Evolutionary conservation across 2,329 filamentous ascomycete species (phyloP).

Genomic region (Monosporascus sp.): DNA sequence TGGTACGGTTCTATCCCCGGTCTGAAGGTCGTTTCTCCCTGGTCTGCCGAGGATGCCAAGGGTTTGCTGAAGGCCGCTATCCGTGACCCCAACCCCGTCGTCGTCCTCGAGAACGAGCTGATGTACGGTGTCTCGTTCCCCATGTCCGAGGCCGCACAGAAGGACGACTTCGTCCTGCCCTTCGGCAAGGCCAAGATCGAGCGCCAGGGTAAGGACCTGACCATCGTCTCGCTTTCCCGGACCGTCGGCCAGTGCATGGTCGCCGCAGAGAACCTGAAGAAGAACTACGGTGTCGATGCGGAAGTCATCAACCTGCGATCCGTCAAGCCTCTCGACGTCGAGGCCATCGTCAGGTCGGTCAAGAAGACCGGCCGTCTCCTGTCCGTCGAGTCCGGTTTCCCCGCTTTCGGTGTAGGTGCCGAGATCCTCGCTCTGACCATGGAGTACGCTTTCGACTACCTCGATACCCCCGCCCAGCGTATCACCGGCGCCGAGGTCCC

Average conservation of each 20-base stretch:
- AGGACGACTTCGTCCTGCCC: slow-evolving; percentile 92
- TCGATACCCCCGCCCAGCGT: slow-evolving; percentile 87
- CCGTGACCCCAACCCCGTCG: slow-evolving; percentile 94
- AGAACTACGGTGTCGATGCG: slow-evolving; percentile 91
- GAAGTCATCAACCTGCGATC: slow-evolving; percentile 99
- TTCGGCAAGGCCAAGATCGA: slow-evolving; percentile 99
- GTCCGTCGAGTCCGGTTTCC: slow-evolving; percentile 92
- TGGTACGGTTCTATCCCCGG: slow-evolving; percentile 99
- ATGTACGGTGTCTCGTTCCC: slow-evolving; percentile 95
- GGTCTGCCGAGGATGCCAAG: slow-evolving; percentile 97
- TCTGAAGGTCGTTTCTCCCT: slow-evolving; percentile 93
- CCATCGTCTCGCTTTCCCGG: slow-evolving; percentile 89
- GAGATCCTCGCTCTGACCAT: slow-evolving; percentile 93
- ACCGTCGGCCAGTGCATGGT: slow-evolving; percentile 88
- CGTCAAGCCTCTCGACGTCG: slow-evolving; percentile 92
- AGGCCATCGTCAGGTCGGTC: slow-evolving; percentile 91
- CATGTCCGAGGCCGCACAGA: slow-evolving; percentile 95
- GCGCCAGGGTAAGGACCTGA: slow-evolving; percentile 90
- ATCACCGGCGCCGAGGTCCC: slow-evolving; percentile 96
- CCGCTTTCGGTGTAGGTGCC: slow-evolving; percentile 84
- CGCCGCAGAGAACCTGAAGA: slow-evolving; percentile 87
- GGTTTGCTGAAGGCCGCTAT: slow-evolving; percentile 97
- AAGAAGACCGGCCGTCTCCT: slow-evolving; percentile 97
- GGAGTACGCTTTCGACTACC: slow-evolving; percentile 98
- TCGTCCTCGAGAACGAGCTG: slow-evolving; percentile 81